Evolutionary conservation across 371 early-diverging fungal genomes (phyloP), one percentile per base, ranked within the genome.

Genomic region (Apophysomyces ossiformis): DNA sequence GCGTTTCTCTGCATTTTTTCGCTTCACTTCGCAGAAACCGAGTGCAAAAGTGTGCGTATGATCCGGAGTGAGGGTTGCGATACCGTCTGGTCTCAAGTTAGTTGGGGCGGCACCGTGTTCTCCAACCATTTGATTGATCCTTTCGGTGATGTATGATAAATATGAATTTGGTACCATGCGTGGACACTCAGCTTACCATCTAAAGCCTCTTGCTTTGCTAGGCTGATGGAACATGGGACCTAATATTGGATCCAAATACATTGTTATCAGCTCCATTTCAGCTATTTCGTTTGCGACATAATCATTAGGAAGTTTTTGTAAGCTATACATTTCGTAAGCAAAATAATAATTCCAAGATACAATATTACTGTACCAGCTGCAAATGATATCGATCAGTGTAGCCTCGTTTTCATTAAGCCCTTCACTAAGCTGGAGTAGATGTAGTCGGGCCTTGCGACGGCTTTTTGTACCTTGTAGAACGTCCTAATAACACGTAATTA

Each of bases 21-120:
- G 37, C 41, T 70, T 70, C 18, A 70, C 64, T 39, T 71, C 60
- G 21, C 63, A 63, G 59, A 61, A 71, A 11, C 71, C 71, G 3
- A 59, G 18, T 35, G 61, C 68, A 59, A 44, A 71, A 8, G 56
- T 63, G n/a, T n/a, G n/a, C n/a, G n/a, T n/a, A n/a, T n/a, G n/a
- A n/a, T n/a, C n/a, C n/a, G n/a, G n/a, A n/a, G n/a, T n/a, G n/a
- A n/a, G n/a, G n/a, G n/a, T n/a, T n/a, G n/a, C n/a, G n/a, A n/a
- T n/a, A n/a, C n/a, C n/a, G n/a, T n/a, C n/a, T n/a, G n/a, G n/a
- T n/a, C n/a, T n/a, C n/a, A n/a, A n/a, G n/a, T n/a, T n/a, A n/a
- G n/a, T n/a, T n/a, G n/a, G n/a, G n/a, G n/a, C 50, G 7, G 50
- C 50, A 18, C 50, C 50, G 50, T 50, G 21, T 50, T 50, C 50